A percentile compares a stretch with the other conserved stretches of the same genome.
Evolutionary conservation across 805 yeast genomes (phyloP).

Genomic region (Danielia oregonensis): DNA sequence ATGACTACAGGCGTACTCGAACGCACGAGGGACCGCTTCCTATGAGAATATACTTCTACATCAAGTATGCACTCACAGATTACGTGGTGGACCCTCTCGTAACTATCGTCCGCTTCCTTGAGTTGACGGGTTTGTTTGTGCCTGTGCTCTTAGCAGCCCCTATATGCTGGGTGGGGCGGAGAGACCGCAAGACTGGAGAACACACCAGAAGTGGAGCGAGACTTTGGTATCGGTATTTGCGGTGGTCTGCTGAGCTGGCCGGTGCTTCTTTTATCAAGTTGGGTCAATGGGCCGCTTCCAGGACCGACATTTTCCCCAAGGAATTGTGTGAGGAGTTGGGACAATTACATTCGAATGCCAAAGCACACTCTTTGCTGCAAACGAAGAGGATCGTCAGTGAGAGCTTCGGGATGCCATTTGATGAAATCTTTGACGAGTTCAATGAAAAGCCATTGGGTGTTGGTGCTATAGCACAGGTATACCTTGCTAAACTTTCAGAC

Average conservation of each 20-base stretch:
- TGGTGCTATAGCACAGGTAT: slow-evolving; percentile 98
- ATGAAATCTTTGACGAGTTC: slow-evolving; percentile 79
- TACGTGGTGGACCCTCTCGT: slow-evolving; percentile 64
- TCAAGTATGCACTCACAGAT: slow-evolving; percentile 47
- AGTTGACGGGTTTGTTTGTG: slow-evolving; percentile 59
- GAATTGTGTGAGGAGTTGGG: slow-evolving; percentile 76
- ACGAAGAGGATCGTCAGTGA: slow-evolving; percentile 58
- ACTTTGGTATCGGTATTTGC: slow-evolving; percentile 66
- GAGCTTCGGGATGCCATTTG: slow-evolving; percentile 60
- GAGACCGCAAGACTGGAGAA: slow-evolving; percentile 26
- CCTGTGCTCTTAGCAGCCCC: slow-evolving; percentile 73
- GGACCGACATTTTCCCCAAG: slow-evolving; percentile 86
- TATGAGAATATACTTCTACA: slow-evolving; percentile 30
- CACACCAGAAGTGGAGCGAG: slow-evolving; percentile 55
- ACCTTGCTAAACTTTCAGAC: slow-evolving; percentile 61
- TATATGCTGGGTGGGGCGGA: slow-evolving; percentile 52
- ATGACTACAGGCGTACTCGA: slow-evolving; percentile 27
- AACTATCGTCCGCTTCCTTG: slow-evolving; percentile 65
- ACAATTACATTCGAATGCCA: slow-evolving; percentile 77
- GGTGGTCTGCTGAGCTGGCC: slow-evolving; percentile 70
- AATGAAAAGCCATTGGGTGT: slow-evolving; percentile 79
- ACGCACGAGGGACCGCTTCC: slow-evolving; percentile 18
- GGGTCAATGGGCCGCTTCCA: slow-evolving; percentile 99
- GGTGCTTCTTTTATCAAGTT: slow-evolving; percentile 91
- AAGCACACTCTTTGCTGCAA: slow-evolving; percentile 59